Evolutionary conservation across 2,329 filamentous ascomycete genomes (phyloP).

Genomic region (Arthrobotrys sinensis): DNA sequence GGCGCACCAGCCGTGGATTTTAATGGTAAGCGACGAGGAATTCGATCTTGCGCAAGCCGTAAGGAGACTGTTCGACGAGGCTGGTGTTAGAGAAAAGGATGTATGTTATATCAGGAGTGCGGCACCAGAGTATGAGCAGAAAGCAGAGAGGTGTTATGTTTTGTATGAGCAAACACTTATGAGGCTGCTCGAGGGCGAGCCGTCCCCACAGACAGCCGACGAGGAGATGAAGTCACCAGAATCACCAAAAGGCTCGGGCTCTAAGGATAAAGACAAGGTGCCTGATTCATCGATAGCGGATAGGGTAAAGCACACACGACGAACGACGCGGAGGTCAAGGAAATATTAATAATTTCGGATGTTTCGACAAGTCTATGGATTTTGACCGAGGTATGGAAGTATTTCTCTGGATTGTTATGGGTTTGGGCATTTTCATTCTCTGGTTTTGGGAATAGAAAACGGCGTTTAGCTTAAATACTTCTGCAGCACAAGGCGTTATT

Average conservation of each 20-base stretch:
- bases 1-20: slow-evolving; percentile 12
- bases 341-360: no score
- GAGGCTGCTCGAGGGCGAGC: background rate
- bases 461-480: no score
- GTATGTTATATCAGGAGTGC: slow-evolving; percentile 1
- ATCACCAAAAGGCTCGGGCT: background rate
- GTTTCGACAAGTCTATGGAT: background rate
- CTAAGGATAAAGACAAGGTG: no score
- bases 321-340: background rate
- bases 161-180: slow-evolving; percentile 7
- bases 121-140: slow-evolving; percentile 3
- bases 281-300: background rate
- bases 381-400: background rate
- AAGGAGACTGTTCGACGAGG: background rate
- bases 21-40: slow-evolving; percentile 7
- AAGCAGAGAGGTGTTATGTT: slow-evolving; percentile 6
- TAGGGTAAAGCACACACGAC: background rate
- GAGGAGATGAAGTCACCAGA: background rate
- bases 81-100: slow-evolving; percentile 1
- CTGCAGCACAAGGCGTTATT: no score
- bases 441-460: no score
- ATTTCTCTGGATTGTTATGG: background rate
- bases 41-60: background rate
- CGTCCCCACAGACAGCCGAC: background rate
- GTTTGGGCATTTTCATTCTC: background rate